Base-by-base conservation (phyloP, 2,329 filamentous ascomycete genomes). In the Penicillium sp. region DNA sequence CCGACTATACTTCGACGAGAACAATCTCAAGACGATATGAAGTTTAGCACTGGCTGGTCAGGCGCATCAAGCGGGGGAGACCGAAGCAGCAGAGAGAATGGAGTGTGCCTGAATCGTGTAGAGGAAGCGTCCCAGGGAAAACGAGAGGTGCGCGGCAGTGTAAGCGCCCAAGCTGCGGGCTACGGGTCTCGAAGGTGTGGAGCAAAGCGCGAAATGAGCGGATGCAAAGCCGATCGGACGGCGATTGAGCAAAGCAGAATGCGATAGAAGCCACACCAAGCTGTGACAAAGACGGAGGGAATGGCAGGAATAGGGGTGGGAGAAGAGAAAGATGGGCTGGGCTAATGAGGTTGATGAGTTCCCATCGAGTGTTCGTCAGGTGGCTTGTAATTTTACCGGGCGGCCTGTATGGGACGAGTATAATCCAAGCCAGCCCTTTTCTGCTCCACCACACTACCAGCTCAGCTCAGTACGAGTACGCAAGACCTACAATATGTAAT, bases 321-420 rank as follows among this genome's bases (percentile, higher is more conserved):
- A n/a, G 42, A 55, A 3, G 19, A 24, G 57, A 58, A 53, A 60
- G 30, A 33, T 33, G 30, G 30, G 30, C 30, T 56, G 59, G 56
- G 50, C 51, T 53, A 45, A 65, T 62, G 64, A 53, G 62, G 67
- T 59, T 65, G 63, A 58, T 64, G 64, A 54, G 63, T 68, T 68
- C 63, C 63, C 54, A 64, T 63, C 55, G 49, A 62, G 60, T 37
- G 49, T 59, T 65, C 65, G 66, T 69, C 61, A 68, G 65, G 68
- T 69, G 68, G 65, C 64, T 68, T 62, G 67, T 70, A 68, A 67
- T 65, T 63, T 65, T 69, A 70, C 68, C 54, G 44, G 59, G 42
- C 40, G 42, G 54, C 17, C 42, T 1, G 54, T 57, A 57, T 26
- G 28, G 28, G 37, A 13, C 35, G 38, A 55, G 53, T 55, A 42